Base-by-base conservation (phyloP, 1,284 basidiomycete species). In the Leccinum subspadiceum region DNA sequence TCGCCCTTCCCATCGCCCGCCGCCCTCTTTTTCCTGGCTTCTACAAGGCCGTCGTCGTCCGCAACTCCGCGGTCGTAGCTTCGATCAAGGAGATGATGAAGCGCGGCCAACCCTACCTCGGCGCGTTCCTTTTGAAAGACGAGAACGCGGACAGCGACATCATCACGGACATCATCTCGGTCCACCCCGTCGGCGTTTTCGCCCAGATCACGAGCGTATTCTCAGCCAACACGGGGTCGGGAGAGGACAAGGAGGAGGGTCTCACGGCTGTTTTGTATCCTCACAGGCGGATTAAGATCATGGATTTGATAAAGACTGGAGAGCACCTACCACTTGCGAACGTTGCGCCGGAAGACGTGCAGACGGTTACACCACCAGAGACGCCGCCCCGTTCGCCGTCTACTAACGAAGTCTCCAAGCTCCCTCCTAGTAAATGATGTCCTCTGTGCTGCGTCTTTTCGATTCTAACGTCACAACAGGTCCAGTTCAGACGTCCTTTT, bases 121-220 rank as follows among this genome's bases (percentile, higher is more conserved):
- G 97, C 60, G 97, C 96, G 24, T 99, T 99, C 81, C 77, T 99
- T 48, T 87, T 98, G 70, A 98, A 98, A 79, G 95, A 98, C 73
- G 93, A 95, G 66, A 87, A 94, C 66, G 83, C 89, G 60, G 96
- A 99, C 75, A 90, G 90, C 68, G 97, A 99, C 75, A 86, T 96
- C 60, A 97, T 98, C 69, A 92, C 91, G 63, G 90, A 92, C 70
- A 76, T 94, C 56, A 85, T 92, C 75, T 88, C 93, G 62, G 94
- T 99, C 2, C 93, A 98, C 76, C 84, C 86, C 3, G 94, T 98
- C 58, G 97, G 97, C 62, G 95, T 99, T 8, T 98, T 99, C 72
- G 95, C 95, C 3, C 96, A 99, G 77, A 95, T 99, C 63, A 98
- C 96, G 1, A 95, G 92, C 67, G 91, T 96, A 4, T 99, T 98